These are phyloP conservation scores for Conoideocrella luteorostrata DNA, from an alignment of 2,329 filamentous ascomycete species.

Conservation along the genomic window DNA sequence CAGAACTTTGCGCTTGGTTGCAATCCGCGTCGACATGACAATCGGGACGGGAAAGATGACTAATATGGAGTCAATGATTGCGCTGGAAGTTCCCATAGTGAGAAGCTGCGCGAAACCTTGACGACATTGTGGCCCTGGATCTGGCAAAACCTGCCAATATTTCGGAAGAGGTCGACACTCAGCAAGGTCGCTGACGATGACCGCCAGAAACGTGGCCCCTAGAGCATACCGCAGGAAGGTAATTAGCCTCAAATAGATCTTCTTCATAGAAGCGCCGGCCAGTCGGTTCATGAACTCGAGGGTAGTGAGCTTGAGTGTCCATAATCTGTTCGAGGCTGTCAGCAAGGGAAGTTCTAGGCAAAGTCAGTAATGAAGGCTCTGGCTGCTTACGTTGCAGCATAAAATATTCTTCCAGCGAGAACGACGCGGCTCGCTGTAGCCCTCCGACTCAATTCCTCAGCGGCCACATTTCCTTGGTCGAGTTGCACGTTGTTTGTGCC, in stretches of 20 bases:
- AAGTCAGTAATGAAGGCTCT: conserved; percentile 46
- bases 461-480: neutral
- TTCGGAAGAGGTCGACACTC: conserved; percentile 71
- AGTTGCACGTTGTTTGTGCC: conserved; percentile 80
- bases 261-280: conserved; percentile 70
- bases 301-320: conserved; percentile 82
- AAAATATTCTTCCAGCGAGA: conserved; percentile 71
- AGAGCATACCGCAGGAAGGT: conserved; percentile 66
- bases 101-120: conserved; percentile 78
- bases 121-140: conserved; percentile 75
- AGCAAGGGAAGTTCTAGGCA: conserved; percentile 41
- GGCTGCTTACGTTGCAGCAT: conserved; percentile 69
- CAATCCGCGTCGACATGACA: conserved; percentile 71
- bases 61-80: conserved; percentile 77
- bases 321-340: conserved; percentile 53
- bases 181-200: conserved; percentile 69
- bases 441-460: conserved; percentile 44
- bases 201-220: conserved; percentile 64
- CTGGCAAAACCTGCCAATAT: conserved; percentile 72
- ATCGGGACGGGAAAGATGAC: conserved; percentile 82
- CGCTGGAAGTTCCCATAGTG: conserved; percentile 75
- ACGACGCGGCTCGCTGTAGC: conserved; percentile 71
- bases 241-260: conserved; percentile 63
- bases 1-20: conserved; percentile 66
- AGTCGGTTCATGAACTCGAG: conserved; percentile 84